These are phyloP conservation scores for Saururus chinensis DNA, from an alignment of 164 flowering plant genomes.

Conservation along the genomic window DNA sequence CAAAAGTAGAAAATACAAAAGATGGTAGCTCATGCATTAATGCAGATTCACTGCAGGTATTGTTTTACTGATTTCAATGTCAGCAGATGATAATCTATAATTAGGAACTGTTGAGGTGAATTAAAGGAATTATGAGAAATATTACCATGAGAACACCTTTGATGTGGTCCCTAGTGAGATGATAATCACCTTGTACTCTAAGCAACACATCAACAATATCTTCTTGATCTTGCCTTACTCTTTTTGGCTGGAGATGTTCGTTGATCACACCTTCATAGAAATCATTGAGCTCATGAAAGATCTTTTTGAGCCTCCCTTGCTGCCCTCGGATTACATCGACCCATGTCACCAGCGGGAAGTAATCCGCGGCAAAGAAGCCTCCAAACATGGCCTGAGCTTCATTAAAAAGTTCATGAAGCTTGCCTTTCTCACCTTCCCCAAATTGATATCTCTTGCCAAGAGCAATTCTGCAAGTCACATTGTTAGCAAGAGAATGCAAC, in stretches of 20 bases:
- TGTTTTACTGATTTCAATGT: too few species aligned
- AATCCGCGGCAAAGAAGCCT: not conserved
- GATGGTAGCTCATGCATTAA: too few species aligned
- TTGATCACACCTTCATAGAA: not conserved
- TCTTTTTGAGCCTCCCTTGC: not conserved
- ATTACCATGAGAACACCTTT: not conserved
- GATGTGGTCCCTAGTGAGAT: not conserved
- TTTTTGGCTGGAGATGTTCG: not conserved
- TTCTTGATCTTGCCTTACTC: not conserved
- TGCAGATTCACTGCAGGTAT: too few species aligned
- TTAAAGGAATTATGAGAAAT: not conserved
- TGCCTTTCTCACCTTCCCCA: not conserved
- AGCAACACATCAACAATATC: not conserved
- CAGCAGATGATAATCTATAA: too few species aligned
- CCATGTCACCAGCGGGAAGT: not conserved
- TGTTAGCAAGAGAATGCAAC: not conserved
- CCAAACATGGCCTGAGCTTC: not conserved
- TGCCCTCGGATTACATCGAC: not conserved
- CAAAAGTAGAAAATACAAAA: not conserved
- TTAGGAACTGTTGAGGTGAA: too few species aligned
- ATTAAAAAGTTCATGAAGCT: not conserved
- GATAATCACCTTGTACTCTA: not conserved
- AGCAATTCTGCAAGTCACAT: not conserved
- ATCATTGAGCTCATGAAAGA: not conserved
- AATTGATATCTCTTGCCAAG: not conserved